Conservation (phyloP, 225 moss, liverwort and hornwort species). For the Anthoceros angustus region DNA sequence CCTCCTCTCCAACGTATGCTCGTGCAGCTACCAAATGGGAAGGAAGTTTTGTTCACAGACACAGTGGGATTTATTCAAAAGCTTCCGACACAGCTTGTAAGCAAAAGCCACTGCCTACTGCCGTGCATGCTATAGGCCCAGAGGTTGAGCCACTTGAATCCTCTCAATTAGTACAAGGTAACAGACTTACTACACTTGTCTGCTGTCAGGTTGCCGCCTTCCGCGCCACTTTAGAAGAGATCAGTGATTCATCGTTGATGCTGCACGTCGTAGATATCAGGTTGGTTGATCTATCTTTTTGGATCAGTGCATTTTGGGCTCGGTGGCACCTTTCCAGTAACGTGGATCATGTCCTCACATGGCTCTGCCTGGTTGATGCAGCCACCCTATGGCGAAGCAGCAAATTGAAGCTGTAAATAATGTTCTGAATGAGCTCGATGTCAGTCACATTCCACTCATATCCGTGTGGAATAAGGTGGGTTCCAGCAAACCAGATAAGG, state of each 20-base stretch:
- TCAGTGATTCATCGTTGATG: constrained; percentile 82
- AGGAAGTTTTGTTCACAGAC: constrained; percentile 87
- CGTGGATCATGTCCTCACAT: background rate
- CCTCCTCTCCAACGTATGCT: background rate
- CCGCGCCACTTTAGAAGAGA: constrained; percentile 95
- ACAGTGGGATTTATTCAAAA: constrained; percentile 98
- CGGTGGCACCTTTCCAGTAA: background rate
- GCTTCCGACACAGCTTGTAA: constrained; percentile 89
- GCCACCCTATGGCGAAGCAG: constrained; percentile 95
- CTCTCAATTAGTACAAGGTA: background rate
- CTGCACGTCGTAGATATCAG: constrained; percentile 91
- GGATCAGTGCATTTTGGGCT: background rate
- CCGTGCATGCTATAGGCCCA: background rate
- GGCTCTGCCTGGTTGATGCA: constrained; percentile 13
- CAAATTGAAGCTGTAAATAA: constrained; percentile 72
- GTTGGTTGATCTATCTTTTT: constrained; percentile 12
- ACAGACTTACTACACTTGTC: background rate
- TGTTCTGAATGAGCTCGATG: constrained; percentile 67
- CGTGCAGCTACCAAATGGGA: constrained; percentile 75
- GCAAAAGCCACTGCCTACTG: constrained; percentile 4
- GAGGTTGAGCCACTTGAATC: background rate
- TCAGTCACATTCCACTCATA: constrained; percentile 60
- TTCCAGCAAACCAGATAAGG: background rate
- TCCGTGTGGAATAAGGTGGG: constrained; percentile 96
- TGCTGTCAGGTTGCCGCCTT: constrained; percentile 78